Evolutionary conservation across 2,329 filamentous ascomycete genomes (phyloP).

Genomic region (Moelleriella libera): DNA sequence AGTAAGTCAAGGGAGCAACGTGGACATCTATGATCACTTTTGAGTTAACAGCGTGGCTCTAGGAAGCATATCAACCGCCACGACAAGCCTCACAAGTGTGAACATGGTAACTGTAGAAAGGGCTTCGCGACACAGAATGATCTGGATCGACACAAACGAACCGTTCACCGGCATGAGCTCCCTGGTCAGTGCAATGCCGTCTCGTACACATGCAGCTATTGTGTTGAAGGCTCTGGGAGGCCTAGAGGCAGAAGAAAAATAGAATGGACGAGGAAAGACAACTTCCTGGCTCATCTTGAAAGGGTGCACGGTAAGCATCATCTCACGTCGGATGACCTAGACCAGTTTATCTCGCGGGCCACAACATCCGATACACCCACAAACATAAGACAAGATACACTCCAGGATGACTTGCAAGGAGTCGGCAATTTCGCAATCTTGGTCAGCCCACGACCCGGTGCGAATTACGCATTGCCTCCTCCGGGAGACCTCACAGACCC

Average conservation of each 20-base stretch:
- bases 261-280: conserved; percentile 68
- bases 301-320: conserved; percentile 44
- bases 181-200: conserved; percentile 6
- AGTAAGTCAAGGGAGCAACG: background rate
- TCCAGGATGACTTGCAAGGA: conserved; percentile 4
- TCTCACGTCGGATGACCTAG: conserved; percentile 22
- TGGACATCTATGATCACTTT: too few relatives aligned
- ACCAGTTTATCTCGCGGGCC: conserved; percentile 13
- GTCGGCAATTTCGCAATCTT: conserved; percentile 2
- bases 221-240: conserved; percentile 7
- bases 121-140: conserved; percentile 76
- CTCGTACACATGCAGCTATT: conserved; percentile 7
- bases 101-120: conserved; percentile 38
- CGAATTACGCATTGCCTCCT: background rate
- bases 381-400: background rate
- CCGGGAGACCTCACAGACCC: background rate
- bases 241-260: conserved; percentile 31
- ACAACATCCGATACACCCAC: conserved; percentile 3
- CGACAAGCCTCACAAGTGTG: conserved; percentile 51
- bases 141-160: conserved; percentile 62
- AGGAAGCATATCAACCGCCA: conserved; percentile 69
- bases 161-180: conserved; percentile 45
- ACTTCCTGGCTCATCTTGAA: conserved; percentile 68
- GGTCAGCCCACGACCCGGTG: background rate
- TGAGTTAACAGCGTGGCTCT: background rate